A percentile compares a stretch with the other conserved stretches of the same genome.
phyloP scores from a whole-genome alignment of 495 filamentous ascomycete genomes.

The Tuber indicum region DNA sequence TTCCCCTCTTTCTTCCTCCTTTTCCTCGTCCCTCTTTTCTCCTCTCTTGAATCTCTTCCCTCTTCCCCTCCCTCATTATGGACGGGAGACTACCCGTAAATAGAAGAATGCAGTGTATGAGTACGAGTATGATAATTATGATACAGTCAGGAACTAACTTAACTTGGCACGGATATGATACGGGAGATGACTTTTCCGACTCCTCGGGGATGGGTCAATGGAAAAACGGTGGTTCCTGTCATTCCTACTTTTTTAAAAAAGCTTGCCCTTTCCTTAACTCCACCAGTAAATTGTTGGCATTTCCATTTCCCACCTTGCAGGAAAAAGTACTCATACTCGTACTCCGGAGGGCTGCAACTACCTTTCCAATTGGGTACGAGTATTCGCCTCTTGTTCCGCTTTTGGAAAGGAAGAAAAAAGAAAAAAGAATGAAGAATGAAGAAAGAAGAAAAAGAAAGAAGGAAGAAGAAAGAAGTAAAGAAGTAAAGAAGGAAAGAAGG shows the following conservation, averaged over 20 bases:
- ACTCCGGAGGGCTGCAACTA: background rate
- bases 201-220: background rate
- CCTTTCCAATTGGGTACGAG: background rate
- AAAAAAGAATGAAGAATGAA: too few species aligned
- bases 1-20: too few species aligned
- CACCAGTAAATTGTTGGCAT: background rate
- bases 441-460: too few species aligned
- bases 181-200: background rate
- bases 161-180: background rate
- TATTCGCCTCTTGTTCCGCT: background rate
- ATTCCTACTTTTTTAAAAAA: background rate
- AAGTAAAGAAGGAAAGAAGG: too few species aligned
- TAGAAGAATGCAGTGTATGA: background rate
- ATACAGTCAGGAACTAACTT: background rate
- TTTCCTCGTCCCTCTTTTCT: background rate
- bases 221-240: background rate
- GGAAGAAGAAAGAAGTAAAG: too few species aligned
- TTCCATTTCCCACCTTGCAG: background rate
- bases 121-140: background rate
- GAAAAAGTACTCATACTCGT: background rate
- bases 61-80: background rate
- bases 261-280: background rate
- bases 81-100: background rate
- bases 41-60: too few species aligned
- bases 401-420: background rate